Base-by-base conservation (phyloP, 257 asterid genomes). In the Buddleja alternifolia region DNA sequence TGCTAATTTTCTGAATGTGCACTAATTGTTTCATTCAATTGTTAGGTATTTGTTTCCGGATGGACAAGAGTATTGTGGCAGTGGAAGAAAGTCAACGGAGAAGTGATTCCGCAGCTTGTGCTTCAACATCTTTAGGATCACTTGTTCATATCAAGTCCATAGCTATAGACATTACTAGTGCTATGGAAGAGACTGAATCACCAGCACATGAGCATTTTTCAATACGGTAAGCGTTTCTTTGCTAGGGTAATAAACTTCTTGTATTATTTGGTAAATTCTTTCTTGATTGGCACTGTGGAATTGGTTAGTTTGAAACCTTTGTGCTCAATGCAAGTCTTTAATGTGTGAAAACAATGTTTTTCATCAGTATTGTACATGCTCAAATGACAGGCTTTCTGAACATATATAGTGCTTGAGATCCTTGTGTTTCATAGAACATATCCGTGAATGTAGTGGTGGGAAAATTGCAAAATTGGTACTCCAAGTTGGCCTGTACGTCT, bases 151-250 rank as follows among this genome's bases (percentile, higher is more conserved):
- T 90, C 23, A 77, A 80, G 54, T 77, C 93, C 2, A 81, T 90
- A 45, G 77, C 70, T 29, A 79, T 90, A 60, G 95, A 86, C 41
- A 81, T 93, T 39, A 47, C 74, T 53, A 37, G 79, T 73, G 71
- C 79, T 10, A 60, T 21, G 58, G 80, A 72, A 58, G 78, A 53
- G 71, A 74, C 64, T 32, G 84, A 77, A 70, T 25, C 69, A 25
- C 90, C 67, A 10, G 59, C 7, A 17, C 84, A 85, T 16, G 79
- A 74, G 16, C 88, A 86, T 64, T 93, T 93, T 66, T 82, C 97
- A 10, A 85, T 93, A 20, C 97, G 97, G 98, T 86, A 62, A 78
- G 82, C 47, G 34, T 70, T 72, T 15, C 15, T 47, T 54, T 66
- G 14, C 45, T 67, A 10, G 61, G 34, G 15, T 51, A 34, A 12